phyloP scores from a whole-genome alignment of 768 basidiomycete species.

The Boletus speciosus region DNA sequence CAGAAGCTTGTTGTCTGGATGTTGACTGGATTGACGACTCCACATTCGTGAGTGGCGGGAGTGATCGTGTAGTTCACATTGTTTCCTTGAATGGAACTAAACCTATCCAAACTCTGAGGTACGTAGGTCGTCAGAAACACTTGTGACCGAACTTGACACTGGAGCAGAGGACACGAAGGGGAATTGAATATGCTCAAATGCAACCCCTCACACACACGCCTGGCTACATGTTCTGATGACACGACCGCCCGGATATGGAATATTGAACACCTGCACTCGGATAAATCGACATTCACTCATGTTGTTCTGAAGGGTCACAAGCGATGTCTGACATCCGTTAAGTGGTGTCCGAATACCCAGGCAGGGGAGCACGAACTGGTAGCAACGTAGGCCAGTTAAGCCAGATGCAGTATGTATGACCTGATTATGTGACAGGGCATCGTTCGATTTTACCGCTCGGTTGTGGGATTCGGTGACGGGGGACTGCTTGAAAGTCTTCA shows the following conservation, averaged over 20 bases:
- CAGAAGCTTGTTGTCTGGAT: slow-evolving; percentile 72
- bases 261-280: slow-evolving; percentile 43
- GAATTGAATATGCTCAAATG: slow-evolving; percentile 79
- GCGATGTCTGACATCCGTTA: slow-evolving; percentile 60
- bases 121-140: slow-evolving; percentile 24
- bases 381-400: slow-evolving; percentile 57
- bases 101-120: slow-evolving; percentile 64
- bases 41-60: slow-evolving; percentile 70
- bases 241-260: slow-evolving; percentile 75
- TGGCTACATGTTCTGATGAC: slow-evolving; percentile 85
- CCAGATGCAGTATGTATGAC: neutral
- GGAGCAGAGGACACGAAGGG: slow-evolving; percentile 60
- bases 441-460: slow-evolving; percentile 77
- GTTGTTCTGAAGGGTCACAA: slow-evolving; percentile 60
- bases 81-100: slow-evolving; percentile 50
- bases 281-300: slow-evolving; percentile 17
- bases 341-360: slow-evolving; percentile 62
- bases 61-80: slow-evolving; percentile 62
- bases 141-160: slow-evolving; percentile 4
- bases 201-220: slow-evolving; percentile 58
- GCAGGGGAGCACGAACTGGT: slow-evolving; percentile 55
- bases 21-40: slow-evolving; percentile 74
- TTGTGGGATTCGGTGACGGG: slow-evolving; percentile 83
- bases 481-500: slow-evolving; percentile 66
- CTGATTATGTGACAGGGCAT: slow-evolving; percentile 46